Conservation (phyloP, 2,329 filamentous ascomycete species). For the Metarhizium guizhouense region DNA sequence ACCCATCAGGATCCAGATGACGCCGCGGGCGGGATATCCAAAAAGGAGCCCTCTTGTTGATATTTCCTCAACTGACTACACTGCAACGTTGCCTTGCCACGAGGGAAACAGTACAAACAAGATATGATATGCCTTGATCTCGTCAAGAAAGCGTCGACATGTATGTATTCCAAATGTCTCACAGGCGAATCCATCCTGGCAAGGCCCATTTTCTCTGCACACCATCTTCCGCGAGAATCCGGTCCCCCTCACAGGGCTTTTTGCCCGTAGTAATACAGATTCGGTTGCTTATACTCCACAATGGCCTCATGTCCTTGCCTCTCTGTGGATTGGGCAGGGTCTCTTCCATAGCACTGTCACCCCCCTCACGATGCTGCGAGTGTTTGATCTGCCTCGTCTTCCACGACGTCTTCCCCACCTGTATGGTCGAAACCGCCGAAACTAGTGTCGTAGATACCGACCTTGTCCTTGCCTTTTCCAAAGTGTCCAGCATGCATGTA, state of each 20-base stretch:
- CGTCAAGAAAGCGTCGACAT: neutral
- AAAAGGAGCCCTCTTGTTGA: neutral
- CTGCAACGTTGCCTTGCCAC: neutral
- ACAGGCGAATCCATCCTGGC: neutral
- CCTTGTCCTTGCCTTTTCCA: constrained; percentile 1
- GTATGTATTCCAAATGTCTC: neutral
- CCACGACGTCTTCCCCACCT: neutral
- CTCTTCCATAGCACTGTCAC: neutral
- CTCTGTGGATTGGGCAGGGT: neutral
- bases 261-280: neutral
- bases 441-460: neutral
- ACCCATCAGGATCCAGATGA: neutral
- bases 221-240: neutral
- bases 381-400: constrained; percentile 2
- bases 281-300: neutral
- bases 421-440: neutral
- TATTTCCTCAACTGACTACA: neutral
- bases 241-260: neutral
- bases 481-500: neutral
- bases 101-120: neutral
- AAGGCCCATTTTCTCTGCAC: neutral
- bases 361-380: neutral
- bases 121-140: neutral
- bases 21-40: neutral
- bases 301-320: constrained; percentile 3